Conservation (phyloP, 495 filamentous ascomycete species). For the Podospora pseudocomata region DNA sequence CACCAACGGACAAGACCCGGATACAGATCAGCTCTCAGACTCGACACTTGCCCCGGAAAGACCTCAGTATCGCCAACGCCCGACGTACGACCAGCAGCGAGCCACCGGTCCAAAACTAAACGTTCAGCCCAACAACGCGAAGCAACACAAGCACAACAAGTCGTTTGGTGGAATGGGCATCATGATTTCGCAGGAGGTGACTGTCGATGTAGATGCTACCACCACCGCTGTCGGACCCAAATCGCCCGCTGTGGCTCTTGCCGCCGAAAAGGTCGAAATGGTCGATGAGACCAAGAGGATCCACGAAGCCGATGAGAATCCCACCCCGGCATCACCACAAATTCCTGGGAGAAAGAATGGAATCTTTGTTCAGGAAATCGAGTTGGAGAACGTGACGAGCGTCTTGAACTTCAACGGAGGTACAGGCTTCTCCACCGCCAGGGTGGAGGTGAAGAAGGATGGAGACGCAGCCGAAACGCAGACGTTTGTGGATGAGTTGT, state of each 20-base stretch:
- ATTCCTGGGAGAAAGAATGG: neutral
- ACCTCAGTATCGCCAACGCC: neutral
- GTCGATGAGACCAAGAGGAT: neutral
- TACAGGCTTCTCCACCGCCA: slow-evolving; percentile 2
- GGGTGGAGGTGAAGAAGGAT: slow-evolving; percentile 16
- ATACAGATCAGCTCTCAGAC: neutral
- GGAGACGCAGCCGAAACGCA: slow-evolving; percentile 23
- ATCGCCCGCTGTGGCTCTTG: neutral
- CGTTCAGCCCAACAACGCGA: neutral
- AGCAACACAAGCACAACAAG: neutral
- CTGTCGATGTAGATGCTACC: slow-evolving; percentile 42
- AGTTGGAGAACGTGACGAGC: neutral
- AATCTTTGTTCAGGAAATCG: neutral
- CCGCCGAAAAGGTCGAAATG: neutral
- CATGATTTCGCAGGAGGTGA: slow-evolving; percentile 52
- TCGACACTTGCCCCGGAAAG: neutral
- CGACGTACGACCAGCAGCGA: neutral
- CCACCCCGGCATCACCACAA: neutral
- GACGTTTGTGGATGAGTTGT: slow-evolving; percentile 36
- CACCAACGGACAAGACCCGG: slow-evolving; percentile 1
- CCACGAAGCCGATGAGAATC: neutral
- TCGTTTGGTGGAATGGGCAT: slow-evolving; percentile 37
- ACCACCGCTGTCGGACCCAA: neutral
- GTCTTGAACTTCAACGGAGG: neutral
- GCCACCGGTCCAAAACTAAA: neutral